phyloP scores from a whole-genome alignment of 257 asterid species.

The Nicotiana knightiana region DNA sequence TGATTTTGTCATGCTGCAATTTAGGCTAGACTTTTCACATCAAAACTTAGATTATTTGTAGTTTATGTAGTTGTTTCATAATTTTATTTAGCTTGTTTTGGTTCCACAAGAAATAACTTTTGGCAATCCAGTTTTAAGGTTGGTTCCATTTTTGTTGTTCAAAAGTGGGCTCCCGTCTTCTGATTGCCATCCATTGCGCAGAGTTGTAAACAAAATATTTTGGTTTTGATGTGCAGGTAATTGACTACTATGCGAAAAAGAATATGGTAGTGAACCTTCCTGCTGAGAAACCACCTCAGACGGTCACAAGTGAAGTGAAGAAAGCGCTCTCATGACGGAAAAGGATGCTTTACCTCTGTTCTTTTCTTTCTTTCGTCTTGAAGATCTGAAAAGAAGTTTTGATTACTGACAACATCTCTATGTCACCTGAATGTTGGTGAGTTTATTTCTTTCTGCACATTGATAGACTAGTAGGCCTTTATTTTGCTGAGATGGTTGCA shows the following conservation, averaged over 20 bases:
- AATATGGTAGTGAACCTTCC: constrained; percentile 55
- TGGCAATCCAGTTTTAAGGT: not conserved
- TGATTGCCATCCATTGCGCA: not conserved
- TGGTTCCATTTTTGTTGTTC: too few species aligned
- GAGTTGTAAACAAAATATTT: not conserved
- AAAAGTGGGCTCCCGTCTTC: not conserved
- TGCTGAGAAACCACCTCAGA: constrained; percentile 62
- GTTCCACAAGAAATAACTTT: not conserved
- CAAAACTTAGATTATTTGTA: not conserved
- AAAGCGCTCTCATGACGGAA: constrained; percentile 49
- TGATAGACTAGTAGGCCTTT: too few species aligned
- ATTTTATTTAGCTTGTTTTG: not conserved
- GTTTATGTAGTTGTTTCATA: not conserved
- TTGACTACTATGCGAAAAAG: constrained; percentile 48
- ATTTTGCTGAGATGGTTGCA: too few species aligned
- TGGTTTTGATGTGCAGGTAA: constrained; percentile 33
- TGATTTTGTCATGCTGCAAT: not conserved
- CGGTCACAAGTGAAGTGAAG: constrained; percentile 54
- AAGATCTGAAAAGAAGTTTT: too few species aligned
- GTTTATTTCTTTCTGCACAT: too few species aligned
- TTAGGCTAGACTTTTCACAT: not conserved
- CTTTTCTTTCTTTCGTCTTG: too few species aligned
- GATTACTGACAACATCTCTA: too few species aligned
- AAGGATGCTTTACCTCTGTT: not conserved
- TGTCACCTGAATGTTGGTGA: too few species aligned